Percentiles rank a stretch among this genome's conserved stretches.
Conservation (phyloP, 495 filamentous ascomycete species). For the Cercophora newfieldiana region DNA sequence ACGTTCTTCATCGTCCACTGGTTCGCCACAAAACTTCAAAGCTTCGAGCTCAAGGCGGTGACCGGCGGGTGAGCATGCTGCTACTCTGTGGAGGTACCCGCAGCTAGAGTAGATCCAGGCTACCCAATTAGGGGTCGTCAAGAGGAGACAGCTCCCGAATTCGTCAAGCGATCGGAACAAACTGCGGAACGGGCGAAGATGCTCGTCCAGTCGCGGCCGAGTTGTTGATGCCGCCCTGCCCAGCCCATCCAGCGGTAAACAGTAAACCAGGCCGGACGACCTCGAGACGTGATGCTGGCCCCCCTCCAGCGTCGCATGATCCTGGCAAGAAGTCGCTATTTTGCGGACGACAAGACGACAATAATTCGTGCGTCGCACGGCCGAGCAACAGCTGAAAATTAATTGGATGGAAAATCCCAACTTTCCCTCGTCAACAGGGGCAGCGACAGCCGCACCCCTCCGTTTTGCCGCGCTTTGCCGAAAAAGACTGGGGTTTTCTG, state of each 20-base stretch:
- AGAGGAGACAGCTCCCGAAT: conserved; percentile 2
- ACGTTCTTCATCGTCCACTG: no score
- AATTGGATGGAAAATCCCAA: conserved; percentile 17
- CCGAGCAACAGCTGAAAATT: conserved; percentile 13
- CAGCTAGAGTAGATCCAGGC: background rate
- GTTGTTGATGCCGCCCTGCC: background rate
- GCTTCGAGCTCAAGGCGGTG: background rate
- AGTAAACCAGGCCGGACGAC: background rate
- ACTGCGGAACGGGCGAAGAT: background rate
- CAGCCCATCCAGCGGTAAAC: background rate
- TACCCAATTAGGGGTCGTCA: conserved; percentile 4
- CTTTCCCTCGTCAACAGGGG: background rate
- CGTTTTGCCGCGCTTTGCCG: no score
- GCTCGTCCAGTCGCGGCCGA: background rate
- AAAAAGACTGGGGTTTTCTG: background rate
- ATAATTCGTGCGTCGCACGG: background rate
- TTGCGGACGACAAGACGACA: background rate
- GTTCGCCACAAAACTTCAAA: background rate
- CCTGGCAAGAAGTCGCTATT: background rate
- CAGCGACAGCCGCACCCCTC: background rate
- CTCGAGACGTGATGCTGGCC: background rate
- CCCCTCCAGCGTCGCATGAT: background rate
- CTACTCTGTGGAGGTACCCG: background rate
- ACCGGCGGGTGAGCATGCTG: no score
- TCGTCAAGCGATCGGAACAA: conserved; percentile 4